Percentiles rank a stretch among this genome's conserved stretches.
Evolutionary conservation across 2,329 filamentous ascomycete genomes (phyloP).

Genomic region (Cercospora sp.): DNA sequence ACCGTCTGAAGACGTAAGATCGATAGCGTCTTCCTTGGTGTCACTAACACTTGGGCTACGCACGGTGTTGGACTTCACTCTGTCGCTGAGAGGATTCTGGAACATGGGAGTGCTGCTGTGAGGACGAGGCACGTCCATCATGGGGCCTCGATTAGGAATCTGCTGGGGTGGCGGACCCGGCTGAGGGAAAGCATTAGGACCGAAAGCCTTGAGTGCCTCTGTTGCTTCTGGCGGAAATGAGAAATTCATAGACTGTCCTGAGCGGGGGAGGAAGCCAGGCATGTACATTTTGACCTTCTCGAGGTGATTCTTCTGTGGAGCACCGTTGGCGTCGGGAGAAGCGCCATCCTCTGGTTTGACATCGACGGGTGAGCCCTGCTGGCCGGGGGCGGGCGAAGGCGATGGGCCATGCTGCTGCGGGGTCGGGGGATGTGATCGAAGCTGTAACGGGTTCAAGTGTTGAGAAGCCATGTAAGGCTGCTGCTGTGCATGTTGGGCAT

Average conservation of each 20-base stretch:
- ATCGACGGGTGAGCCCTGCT: constrained; percentile 12
- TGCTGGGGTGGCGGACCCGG: constrained; percentile 13
- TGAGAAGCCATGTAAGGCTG: constrained; percentile 29
- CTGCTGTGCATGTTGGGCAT: constrained; percentile 27
- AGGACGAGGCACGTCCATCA: constrained; percentile 21
- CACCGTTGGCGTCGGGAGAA: constrained; percentile 1
- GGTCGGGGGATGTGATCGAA: constrained; percentile 22
- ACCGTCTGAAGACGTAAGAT: constrained; percentile 19
- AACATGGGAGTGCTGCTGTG: background rate
- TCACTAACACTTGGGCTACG: constrained; percentile 14
- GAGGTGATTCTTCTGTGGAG: constrained; percentile 20
- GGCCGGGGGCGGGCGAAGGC: constrained; percentile 12
- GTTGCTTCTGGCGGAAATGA: constrained; percentile 32
- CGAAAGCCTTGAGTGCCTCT: constrained; percentile 29
- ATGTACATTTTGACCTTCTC: constrained; percentile 31
- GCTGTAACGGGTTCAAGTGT: constrained; percentile 29
- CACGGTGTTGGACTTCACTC: constrained; percentile 8
- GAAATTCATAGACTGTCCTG: constrained; percentile 36
- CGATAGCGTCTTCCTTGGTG: constrained; percentile 19
- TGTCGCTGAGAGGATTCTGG: background rate
- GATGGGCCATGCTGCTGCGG: constrained; percentile 12
- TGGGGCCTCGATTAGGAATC: constrained; percentile 26
- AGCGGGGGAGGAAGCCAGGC: constrained; percentile 29
- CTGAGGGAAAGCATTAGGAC: constrained; percentile 28
- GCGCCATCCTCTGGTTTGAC: constrained; percentile 3